phyloP scores from a whole-genome alignment of 176 grass and related monocot genomes.

The Pharus latifolius region DNA sequence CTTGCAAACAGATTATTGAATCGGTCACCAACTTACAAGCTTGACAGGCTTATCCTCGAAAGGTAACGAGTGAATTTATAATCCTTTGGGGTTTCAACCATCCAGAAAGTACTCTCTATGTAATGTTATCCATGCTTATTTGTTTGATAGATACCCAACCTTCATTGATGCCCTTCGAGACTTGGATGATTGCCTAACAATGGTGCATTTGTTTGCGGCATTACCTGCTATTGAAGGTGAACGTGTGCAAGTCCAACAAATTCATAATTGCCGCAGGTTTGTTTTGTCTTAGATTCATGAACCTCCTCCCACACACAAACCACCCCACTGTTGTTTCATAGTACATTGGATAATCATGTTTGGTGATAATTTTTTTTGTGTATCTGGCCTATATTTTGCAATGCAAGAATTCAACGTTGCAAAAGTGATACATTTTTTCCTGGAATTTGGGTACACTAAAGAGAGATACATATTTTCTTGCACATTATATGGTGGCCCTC shows the following conservation, averaged over 20 bases:
- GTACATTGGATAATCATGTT: background rate
- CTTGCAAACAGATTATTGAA: conserved; percentile 74
- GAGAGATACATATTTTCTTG: background rate
- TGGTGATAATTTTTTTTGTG: background rate
- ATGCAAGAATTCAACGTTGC: background rate
- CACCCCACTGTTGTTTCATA: background rate
- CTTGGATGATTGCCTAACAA: conserved; percentile 96
- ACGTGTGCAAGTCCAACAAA: conserved; percentile 61
- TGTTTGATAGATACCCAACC: conserved; percentile 59
- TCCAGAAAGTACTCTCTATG: background rate
- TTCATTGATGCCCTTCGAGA: conserved; percentile 93
- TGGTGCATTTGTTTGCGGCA: conserved; percentile 93
- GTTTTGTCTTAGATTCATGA: background rate
- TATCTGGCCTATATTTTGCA: background rate
- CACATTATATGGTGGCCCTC: background rate
- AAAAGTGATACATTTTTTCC: background rate
- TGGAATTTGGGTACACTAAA: background rate
- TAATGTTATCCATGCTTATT: background rate
- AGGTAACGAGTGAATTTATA: conserved; percentile 33
- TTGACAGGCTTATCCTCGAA: conserved; percentile 84
- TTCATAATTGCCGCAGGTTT: conserved; percentile 89
- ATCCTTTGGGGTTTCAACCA: background rate
- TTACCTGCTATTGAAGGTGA: conserved; percentile 93
- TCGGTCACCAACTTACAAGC: conserved; percentile 67
- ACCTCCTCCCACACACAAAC: background rate